Evolutionary conservation across 208 protist genomes (phyloP).

Genomic region (Vickermania spadyakhi): DNA sequence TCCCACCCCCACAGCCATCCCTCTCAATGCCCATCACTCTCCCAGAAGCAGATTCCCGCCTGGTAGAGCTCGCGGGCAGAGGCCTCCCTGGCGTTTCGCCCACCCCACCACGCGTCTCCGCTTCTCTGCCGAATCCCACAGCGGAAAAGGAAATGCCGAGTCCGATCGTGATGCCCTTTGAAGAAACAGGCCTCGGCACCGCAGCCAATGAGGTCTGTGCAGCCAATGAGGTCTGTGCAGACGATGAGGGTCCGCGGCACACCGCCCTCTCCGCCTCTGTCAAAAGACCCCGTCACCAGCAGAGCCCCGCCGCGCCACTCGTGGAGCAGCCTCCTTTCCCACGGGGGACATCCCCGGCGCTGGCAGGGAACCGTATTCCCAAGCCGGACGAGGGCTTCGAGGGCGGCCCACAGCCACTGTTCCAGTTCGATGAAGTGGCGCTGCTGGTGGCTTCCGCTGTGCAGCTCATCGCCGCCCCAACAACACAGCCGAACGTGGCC

Average conservation of each 20-base stretch:
- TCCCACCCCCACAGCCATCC: too few relatives aligned
- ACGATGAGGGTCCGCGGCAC: not conserved
- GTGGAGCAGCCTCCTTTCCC: too few relatives aligned
- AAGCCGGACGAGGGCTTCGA: not conserved
- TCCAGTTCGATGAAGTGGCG: constrained; percentile 22
- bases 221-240: too few relatives aligned
- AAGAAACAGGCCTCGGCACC: not conserved
- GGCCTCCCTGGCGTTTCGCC: not conserved
- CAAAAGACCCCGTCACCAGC: too few relatives aligned
- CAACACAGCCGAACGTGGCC: constrained; percentile 20
- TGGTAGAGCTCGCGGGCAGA: not conserved
- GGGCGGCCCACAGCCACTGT: not conserved
- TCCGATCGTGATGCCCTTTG: not conserved
- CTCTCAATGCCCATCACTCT: too few relatives aligned
- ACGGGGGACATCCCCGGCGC: not conserved
- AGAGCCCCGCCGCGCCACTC: too few relatives aligned
- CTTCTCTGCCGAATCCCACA: not conserved
- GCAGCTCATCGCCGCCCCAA: constrained; percentile 32
- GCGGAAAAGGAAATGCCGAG: not conserved
- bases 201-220: too few relatives aligned
- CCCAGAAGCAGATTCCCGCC: too few relatives aligned
- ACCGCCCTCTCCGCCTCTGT: too few relatives aligned
- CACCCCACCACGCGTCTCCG: not conserved
- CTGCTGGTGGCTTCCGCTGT: constrained; percentile 36
- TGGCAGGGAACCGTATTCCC: not conserved